Conservation (phyloP, 176 grass and related monocot genomes). For the Avena eriantha region DNA sequence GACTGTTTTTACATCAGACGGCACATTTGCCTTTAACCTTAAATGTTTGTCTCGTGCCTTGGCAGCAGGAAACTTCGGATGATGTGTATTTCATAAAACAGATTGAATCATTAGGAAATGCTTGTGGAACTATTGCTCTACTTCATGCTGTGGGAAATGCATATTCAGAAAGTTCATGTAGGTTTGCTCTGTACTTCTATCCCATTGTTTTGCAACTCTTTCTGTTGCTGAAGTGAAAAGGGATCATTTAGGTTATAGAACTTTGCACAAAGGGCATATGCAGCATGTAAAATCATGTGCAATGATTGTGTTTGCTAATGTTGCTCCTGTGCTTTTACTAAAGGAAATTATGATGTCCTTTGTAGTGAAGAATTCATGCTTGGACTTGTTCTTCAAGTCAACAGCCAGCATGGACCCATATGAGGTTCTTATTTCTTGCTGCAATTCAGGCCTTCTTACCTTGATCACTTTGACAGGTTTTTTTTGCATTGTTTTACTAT, state of each 20-base stretch:
- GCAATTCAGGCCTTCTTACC: neutral
- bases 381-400: slow-evolving; percentile 79
- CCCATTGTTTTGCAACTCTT: neutral
- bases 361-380: slow-evolving; percentile 66
- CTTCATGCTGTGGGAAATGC: slow-evolving; percentile 86
- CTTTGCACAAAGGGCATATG: neutral
- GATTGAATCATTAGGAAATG: slow-evolving; percentile 77
- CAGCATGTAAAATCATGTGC: neutral
- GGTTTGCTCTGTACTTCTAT: neutral
- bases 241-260: neutral
- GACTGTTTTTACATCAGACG: neutral
- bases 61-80: slow-evolving; percentile 45
- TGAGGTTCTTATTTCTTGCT: slow-evolving; percentile 56
- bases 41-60: neutral
- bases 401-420: slow-evolving; percentile 61
- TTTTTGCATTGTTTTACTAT: neutral
- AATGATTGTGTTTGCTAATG: neutral
- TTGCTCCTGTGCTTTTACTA: neutral
- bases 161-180: slow-evolving; percentile 63
- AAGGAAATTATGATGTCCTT: slow-evolving; percentile 8
- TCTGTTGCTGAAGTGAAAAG: neutral
- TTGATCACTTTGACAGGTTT: slow-evolving; percentile 1
- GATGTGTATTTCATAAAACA: slow-evolving; percentile 81
- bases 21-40: neutral
- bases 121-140: slow-evolving; percentile 86